A percentile compares a stretch with the other conserved stretches of the same genome.
Conservation (phyloP, 371 early-diverging fungal genomes). For the Rhizopus microsporus region DNA sequence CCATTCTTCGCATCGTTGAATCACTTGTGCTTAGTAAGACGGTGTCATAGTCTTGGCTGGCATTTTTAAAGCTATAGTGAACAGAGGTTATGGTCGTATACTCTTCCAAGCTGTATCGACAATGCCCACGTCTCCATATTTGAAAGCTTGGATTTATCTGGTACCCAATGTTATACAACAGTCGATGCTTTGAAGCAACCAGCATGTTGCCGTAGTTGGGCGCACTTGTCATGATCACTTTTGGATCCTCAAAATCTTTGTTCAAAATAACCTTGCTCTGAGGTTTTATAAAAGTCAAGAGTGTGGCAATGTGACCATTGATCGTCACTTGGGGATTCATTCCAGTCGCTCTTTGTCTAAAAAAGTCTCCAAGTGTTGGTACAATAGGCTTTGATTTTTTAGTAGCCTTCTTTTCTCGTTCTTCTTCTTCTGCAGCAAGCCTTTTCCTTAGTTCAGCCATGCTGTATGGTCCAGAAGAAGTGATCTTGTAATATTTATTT, state of each 20-base stretch:
- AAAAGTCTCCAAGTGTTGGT: not conserved
- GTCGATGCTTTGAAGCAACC: not conserved
- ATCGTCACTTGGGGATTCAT: not conserved
- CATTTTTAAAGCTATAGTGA: not conserved
- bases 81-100: not conserved
- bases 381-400: not conserved
- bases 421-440: slow-evolving; percentile 14
- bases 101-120: not conserved
- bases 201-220: slow-evolving; percentile 13
- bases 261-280: not conserved
- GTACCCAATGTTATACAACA: slow-evolving; percentile 26
- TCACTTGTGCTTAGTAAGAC: slow-evolving; percentile 7
- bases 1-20: slow-evolving; percentile 5
- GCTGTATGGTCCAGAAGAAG: slow-evolving; percentile 25
- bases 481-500: slow-evolving; percentile 24
- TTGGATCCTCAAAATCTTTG: not conserved
- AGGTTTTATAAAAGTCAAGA: not conserved
- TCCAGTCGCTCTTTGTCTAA: slow-evolving; percentile 7
- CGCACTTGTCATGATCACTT: not conserved
- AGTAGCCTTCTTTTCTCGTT: slow-evolving; percentile 3
- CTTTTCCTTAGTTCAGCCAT: slow-evolving; percentile 23
- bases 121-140: slow-evolving; percentile 17
- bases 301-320: not conserved
- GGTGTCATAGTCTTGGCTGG: not conserved
- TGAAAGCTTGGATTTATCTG: slow-evolving; percentile 32